These are phyloP conservation scores for Fusarium ramigenum DNA, from an alignment of 2,329 filamentous ascomycete genomes.

Conservation along the genomic window DNA sequence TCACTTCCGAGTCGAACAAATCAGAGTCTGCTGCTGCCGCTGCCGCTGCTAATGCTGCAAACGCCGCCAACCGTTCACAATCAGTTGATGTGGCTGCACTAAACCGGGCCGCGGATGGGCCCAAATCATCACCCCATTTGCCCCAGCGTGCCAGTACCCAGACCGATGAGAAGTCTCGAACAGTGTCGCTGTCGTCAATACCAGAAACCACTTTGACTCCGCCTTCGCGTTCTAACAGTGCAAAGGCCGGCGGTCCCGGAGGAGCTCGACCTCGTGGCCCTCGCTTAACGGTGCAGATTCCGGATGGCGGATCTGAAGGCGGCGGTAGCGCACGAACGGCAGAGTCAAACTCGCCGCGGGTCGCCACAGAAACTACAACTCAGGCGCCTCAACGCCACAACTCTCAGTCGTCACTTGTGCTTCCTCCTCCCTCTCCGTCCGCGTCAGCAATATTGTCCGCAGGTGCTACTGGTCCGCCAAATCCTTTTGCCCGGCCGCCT, in stretches of 20 bases:
- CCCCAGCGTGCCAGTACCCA: slow-evolving; percentile 61
- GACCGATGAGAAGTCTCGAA: slow-evolving; percentile 56
- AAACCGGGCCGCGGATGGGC: slow-evolving; percentile 57
- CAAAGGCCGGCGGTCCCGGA: slow-evolving; percentile 64
- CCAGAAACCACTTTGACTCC: slow-evolving; percentile 73
- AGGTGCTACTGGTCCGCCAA: slow-evolving; percentile 90
- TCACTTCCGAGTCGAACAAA: slow-evolving; percentile 63
- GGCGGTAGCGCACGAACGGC: slow-evolving; percentile 71
- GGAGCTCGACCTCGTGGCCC: slow-evolving; percentile 80
- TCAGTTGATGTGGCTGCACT: slow-evolving; percentile 71
- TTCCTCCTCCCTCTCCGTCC: slow-evolving; percentile 93
- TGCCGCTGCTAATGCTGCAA: slow-evolving; percentile 40
- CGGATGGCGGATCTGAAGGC: slow-evolving; percentile 84
- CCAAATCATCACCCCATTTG: slow-evolving; percentile 68
- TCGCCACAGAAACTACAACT: slow-evolving; percentile 66
- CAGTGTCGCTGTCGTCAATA: slow-evolving; percentile 67
- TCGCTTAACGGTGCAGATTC: slow-evolving; percentile 91
- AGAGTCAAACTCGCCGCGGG: slow-evolving; percentile 73
- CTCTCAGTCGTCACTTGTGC: slow-evolving; percentile 75
- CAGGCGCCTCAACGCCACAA: slow-evolving; percentile 62
- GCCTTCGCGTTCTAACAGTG: slow-evolving; percentile 81
- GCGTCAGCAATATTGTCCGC: slow-evolving; percentile 87
- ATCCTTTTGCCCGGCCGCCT: slow-evolving; percentile 90
- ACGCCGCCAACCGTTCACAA: slow-evolving; percentile 61
- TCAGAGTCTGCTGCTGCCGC: slow-evolving; percentile 47